These are phyloP conservation scores for Lotmaria passim DNA, from an alignment of 208 protist genomes.

Conservation along the genomic window DNA sequence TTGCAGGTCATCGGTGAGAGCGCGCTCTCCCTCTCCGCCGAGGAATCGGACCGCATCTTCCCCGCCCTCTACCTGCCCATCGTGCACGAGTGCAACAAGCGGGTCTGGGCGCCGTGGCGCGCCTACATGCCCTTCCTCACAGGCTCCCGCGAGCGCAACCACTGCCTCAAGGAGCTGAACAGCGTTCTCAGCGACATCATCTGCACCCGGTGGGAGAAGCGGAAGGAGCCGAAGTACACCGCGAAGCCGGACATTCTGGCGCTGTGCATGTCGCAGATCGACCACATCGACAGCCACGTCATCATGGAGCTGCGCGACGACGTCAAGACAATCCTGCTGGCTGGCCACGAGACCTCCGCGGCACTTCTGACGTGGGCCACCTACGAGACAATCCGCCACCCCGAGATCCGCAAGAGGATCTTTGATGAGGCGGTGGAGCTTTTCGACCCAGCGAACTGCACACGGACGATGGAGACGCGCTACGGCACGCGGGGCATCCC, in stretches of 20 bases:
- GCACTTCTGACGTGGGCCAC: conserved; percentile 90
- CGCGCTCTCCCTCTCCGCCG: conserved; percentile 74
- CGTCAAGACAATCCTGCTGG: conserved; percentile 91
- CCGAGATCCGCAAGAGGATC: conserved; percentile 60
- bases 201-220: conserved; percentile 55
- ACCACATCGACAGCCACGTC: conserved; percentile 51
- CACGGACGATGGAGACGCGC: conserved; percentile 53
- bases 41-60: conserved; percentile 90
- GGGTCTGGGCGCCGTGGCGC: conserved; percentile 90
- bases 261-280: conserved; percentile 87
- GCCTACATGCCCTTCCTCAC: conserved; percentile 79
- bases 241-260: conserved; percentile 72
- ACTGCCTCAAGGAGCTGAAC: conserved; percentile 81
- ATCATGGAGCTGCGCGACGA: conserved; percentile 83
- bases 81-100: conserved; percentile 90
- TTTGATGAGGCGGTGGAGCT: conserved; percentile 65
- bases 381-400: conserved; percentile 84
- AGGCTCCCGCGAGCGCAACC: conserved; percentile 66
- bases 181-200: conserved; percentile 79
- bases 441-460: conserved; percentile 77
- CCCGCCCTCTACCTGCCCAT: conserved; percentile 89
- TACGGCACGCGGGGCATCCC: conserved; percentile 72
- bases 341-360: conserved; percentile 90
- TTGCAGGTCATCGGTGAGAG: conserved; percentile 90
- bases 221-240: conserved; percentile 45